Base-by-base conservation (phyloP, 495 filamentous ascomycete species). In the Podospora comata region DNA sequence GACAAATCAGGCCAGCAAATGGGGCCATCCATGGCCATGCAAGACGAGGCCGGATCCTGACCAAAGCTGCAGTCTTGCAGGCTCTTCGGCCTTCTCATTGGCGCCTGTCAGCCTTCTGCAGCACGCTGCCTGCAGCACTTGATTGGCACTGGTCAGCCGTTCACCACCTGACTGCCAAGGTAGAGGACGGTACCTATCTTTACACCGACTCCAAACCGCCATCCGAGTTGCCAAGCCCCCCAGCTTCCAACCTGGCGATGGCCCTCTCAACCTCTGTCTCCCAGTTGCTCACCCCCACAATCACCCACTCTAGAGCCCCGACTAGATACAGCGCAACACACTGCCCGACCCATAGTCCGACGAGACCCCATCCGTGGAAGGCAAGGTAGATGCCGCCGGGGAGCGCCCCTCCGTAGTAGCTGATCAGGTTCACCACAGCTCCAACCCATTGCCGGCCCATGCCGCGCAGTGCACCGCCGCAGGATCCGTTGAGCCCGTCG, bases 381-480 rank as follows among this genome's bases (percentile, higher is more conserved):
- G 94, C 93, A 62, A 97, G 84, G 78, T 86, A 97, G 65, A 96
- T 91, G 0, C 94, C 94, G 60, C 91, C 79, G 9, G 93, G 93
- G 71, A 97, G 76, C 0, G 92, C 93, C 57, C 91, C 92, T 70
- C 88, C 85, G 77, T 97, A 97, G 72, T 97, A 97, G 73, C 88
- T 91, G n/a, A 94, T 78, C 32, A 96, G 76, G 74, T 97, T 97
- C 67, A 97, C 93, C n/a, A 87, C 80, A 20, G 94, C 93, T 18
- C 93, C 93, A 34, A 95, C 83, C 83, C 96, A 93, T 77, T 97
- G 93, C 53, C 91, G 81, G 16, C 93, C 93, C 91, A 93, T 94
- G 0, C 93, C 93, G 62, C 93, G 78, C 13, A 97, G 79, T 66
- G 86, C 87, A 6, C 93, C 93, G 11, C 93, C 93, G 74, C 93